Percentiles rank a stretch among this genome's conserved stretches.
phyloP scores from a whole-genome alignment of 768 basidiomycete genomes.

The Paxillus ammoniavirescens region DNA sequence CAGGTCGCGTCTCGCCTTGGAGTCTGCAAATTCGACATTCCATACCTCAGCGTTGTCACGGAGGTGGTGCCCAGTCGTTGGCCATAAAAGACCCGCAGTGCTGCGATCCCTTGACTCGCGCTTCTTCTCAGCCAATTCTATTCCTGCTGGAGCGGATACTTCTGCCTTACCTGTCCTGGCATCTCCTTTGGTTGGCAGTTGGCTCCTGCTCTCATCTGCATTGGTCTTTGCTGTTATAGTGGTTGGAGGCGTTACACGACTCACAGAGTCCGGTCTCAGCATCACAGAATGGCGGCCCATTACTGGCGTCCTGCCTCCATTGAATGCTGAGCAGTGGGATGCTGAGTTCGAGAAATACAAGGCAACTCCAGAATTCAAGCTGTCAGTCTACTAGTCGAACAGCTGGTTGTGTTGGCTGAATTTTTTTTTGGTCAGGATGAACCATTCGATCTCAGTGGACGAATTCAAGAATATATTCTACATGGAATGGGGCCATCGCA shows the following conservation, averaged over 20 bases:
- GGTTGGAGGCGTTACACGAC: conserved; percentile 92
- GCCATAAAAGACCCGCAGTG: background rate
- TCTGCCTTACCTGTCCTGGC: conserved; percentile 55
- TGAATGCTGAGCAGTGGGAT: conserved; percentile 74
- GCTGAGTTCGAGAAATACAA: conserved; percentile 93
- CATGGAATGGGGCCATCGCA: conserved; percentile 97
- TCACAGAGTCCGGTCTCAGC: conserved; percentile 96
- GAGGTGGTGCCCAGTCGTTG: background rate
- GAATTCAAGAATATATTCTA: conserved; percentile 97
- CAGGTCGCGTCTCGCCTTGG: conserved; percentile 9
- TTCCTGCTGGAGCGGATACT: conserved; percentile 12
- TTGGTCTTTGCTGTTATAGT: conserved; percentile 92
- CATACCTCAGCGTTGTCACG: conserved; percentile 6
- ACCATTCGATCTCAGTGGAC: conserved; percentile 80
- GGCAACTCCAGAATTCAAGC: conserved; percentile 90
- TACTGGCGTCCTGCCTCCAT: conserved; percentile 83
- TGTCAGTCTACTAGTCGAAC: conserved; percentile 53
- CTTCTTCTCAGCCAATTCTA: conserved; percentile 39
- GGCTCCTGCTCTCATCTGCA: conserved; percentile 83
- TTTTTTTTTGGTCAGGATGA: conserved; percentile 60
- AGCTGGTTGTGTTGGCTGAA: background rate
- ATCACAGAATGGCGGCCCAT: conserved; percentile 98
- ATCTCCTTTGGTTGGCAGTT: conserved; percentile 69
- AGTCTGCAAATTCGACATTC: background rate
- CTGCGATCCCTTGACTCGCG: conserved; percentile 30